Conservation (phyloP, 2,329 filamentous ascomycete species). For the Macrophomina tecta region DNA sequence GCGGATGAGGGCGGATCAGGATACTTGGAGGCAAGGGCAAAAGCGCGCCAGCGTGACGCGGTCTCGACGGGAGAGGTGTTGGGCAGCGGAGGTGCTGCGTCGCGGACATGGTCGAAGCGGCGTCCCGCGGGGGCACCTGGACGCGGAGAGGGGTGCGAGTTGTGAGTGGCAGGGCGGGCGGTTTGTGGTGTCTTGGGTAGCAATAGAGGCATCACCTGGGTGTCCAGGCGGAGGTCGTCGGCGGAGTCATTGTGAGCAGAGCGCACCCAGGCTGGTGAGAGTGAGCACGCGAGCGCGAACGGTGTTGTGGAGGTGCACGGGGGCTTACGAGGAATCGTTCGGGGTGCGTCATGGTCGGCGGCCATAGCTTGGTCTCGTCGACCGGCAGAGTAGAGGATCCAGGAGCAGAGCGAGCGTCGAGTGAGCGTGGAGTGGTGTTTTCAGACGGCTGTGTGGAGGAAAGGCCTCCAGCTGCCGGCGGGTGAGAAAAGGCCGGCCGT, state of each 20-base stretch:
- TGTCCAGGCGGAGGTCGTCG: conserved; percentile 17
- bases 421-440: conserved; percentile 4
- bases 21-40: conserved; percentile 40
- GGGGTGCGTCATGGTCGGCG: conserved; percentile 20
- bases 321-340: conserved; percentile 23
- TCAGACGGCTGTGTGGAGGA: conserved; percentile 1
- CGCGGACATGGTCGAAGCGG: conserved; percentile 47
- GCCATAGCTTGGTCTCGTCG: conserved; percentile 14
- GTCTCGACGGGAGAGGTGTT: conserved; percentile 41
- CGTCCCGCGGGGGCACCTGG: conserved; percentile 44
- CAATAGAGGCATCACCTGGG: conserved; percentile 19
- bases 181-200: conserved; percentile 38
- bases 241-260: conserved; percentile 41
- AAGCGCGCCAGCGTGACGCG: conserved; percentile 48
- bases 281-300: conserved; percentile 7
- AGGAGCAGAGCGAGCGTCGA: conserved; percentile 10
- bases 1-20: conserved; percentile 37
- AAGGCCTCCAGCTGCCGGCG: conserved; percentile 21
- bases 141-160: conserved; percentile 47
- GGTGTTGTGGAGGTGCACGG: conserved; percentile 2
- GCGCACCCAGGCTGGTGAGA: conserved; percentile 44
- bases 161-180: conserved; percentile 44
- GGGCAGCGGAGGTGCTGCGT: conserved; percentile 46
- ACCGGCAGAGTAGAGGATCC: conserved; percentile 3
- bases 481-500: conserved; percentile 20